Conservation (phyloP, 148 eudicot genomes). For the Amaranthus hypochondriacus region DNA sequence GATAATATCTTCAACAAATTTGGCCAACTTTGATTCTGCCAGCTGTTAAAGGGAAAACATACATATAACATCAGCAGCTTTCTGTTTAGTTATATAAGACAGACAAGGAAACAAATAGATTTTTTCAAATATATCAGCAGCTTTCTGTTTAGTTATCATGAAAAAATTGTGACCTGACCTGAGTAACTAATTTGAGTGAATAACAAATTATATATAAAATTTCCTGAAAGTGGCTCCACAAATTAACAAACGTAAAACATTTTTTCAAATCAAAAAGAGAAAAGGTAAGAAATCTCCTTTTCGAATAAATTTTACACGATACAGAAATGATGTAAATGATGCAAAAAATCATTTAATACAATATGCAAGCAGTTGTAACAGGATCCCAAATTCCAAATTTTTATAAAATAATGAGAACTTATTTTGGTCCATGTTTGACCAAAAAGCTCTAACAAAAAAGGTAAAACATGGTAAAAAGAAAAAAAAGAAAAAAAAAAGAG, state of each 20-base stretch:
- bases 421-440: too few species aligned
- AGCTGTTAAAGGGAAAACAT: slow-evolving; percentile 41
- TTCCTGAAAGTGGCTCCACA: background rate
- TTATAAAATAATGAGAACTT: background rate
- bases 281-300: background rate
- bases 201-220: background rate
- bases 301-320: background rate
- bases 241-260: background rate
- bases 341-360: background rate
- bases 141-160: background rate
- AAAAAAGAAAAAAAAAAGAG: background rate
- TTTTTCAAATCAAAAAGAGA: background rate
- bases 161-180: background rate
- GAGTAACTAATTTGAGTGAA: background rate
- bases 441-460: too few species aligned
- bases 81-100: background rate
- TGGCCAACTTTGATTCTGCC: slow-evolving; percentile 94
- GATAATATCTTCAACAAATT: slow-evolving; percentile 97
- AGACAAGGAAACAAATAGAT: background rate
- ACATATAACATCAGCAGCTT: slow-evolving; percentile 11
- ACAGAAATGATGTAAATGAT: background rate
- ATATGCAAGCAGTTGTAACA: background rate
- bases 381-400: background rate
- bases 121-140: background rate
- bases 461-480: background rate